These are phyloP conservation scores for Hypoxylon sp. DNA, from an alignment of 2,329 filamentous ascomycete species.

Conservation along the genomic window DNA sequence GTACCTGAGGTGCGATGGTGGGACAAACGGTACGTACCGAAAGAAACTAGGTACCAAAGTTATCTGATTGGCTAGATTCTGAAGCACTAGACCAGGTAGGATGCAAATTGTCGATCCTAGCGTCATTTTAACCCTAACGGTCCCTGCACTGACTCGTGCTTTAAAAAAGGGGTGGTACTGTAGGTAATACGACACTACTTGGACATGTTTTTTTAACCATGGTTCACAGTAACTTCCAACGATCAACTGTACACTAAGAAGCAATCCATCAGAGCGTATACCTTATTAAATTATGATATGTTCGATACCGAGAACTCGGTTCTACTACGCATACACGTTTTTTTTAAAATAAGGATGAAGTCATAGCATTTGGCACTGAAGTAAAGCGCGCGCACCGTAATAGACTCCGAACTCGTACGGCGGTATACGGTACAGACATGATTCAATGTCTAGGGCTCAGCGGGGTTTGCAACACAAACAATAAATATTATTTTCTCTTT, in stretches of 20 bases:
- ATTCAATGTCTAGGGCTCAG: background rate
- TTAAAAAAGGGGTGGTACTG: conserved; percentile 33
- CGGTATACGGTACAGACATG: conserved; percentile 1
- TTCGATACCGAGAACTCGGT: conserved; percentile 22
- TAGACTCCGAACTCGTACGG: background rate
- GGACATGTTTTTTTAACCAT: conserved; percentile 7
- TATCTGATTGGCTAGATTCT: conserved; percentile 34
- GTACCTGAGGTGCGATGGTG: conserved; percentile 23
- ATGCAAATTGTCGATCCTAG: conserved; percentile 45
- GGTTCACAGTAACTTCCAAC: conserved; percentile 3
- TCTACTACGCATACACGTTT: conserved; percentile 13
- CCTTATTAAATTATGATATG: conserved; percentile 25
- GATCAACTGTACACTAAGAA: background rate
- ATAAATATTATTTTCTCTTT: background rate
- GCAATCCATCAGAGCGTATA: conserved; percentile 10
- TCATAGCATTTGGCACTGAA: background rate
- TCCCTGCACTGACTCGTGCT: conserved; percentile 30
- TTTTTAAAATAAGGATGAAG: conserved; percentile 6
- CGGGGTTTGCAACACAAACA: background rate
- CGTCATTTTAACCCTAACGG: conserved; percentile 39
- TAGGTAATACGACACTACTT: conserved; percentile 15
- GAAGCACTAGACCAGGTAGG: conserved; percentile 31
- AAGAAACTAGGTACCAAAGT: conserved; percentile 34
- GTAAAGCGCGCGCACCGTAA: background rate
- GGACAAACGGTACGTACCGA: conserved; percentile 37